Base-by-base conservation (phyloP, 805 yeast genomes). In the Phaffomyces antillensis region DNA sequence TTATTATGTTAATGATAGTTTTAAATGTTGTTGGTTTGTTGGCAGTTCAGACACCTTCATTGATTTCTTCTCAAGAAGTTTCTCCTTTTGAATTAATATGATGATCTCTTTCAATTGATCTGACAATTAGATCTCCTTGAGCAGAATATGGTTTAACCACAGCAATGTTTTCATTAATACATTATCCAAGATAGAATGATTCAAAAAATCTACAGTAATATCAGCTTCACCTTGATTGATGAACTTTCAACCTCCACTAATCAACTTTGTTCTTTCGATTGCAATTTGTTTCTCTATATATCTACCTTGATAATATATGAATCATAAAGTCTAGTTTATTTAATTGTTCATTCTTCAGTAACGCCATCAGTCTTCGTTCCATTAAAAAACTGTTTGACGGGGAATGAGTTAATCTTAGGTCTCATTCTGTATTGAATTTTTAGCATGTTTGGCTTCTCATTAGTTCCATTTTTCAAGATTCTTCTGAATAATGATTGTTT, bases 131-230 rank as follows among this genome's bases (percentile, higher is more conserved):
- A 55, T 82, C 86, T 52, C 89, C 66, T 55, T 83, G 90, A 0
- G 86, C 87, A 37, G 85, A 73, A 59, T 83, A 83, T n/a, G 88
- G 87, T 0, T 89, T 83, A 45, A 83, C 78, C 13, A 83, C 66
- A 51, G 86, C 85, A 43, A 83, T 81, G 32, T 77, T 72, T 3
- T 66, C 61, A 35, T 71, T 67, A 9, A 63, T 52, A 26, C 68
- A 54, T 81, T 79, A 31, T 77, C 82, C 47, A 71, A 66, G 16
- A 81, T 71, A 50, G 82, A 64, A 23, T 65, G 67, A 39, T 70
- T 73, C 38, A 83, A 53, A 0, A 74, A 64, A 45, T 73, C 66
- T 15, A 72, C 54, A 10, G 83, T 70, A 36, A 62, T 60, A 4
- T 66, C 60, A 6, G 73, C 74, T 59, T 83, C 89, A 36, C 76